These are phyloP conservation scores for Nicotiana noctiflora DNA, from an alignment of 257 asterid genomes.

Conservation along the genomic window DNA sequence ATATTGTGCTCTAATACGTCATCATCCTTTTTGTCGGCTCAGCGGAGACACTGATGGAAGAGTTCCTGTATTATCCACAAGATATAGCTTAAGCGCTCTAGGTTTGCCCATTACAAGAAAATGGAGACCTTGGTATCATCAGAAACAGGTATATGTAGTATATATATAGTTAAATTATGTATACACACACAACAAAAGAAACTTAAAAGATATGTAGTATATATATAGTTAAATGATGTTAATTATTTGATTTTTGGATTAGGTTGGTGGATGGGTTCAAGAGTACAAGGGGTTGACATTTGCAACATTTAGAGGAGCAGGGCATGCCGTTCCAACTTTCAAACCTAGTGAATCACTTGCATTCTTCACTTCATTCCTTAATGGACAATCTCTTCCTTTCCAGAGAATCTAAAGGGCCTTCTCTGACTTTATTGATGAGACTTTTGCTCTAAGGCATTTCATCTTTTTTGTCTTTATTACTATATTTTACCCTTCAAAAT, in stretches of 20 bases:
- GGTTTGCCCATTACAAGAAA: conserved; percentile 57
- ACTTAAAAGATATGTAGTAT: too few species aligned
- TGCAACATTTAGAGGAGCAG: conserved; percentile 92
- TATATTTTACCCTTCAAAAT: neutral
- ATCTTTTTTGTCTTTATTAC: neutral
- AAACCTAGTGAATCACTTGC: conserved; percentile 75
- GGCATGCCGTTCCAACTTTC: conserved; percentile 87
- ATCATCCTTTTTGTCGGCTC: conserved; percentile 5
- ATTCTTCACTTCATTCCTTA: conserved; percentile 63
- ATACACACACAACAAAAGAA: too few species aligned
- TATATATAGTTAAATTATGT: too few species aligned
- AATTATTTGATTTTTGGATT: neutral
- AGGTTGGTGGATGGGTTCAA: conserved; percentile 95
- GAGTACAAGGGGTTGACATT: conserved; percentile 79
- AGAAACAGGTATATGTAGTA: conserved; percentile 61
- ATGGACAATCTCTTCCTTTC: conserved; percentile 56
- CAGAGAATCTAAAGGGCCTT: conserved; percentile 16
- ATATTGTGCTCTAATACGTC: neutral
- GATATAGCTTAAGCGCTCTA: conserved; percentile 65
- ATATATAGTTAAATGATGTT: neutral
- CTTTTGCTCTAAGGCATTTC: neutral
- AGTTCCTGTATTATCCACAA: conserved; percentile 78
- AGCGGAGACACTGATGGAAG: conserved; percentile 94
- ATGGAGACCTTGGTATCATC: conserved; percentile 94
- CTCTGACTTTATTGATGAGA: neutral